Evolutionary conservation across 768 basidiomycete genomes (phyloP).

Genomic region (Galerina sulciceps): DNA sequence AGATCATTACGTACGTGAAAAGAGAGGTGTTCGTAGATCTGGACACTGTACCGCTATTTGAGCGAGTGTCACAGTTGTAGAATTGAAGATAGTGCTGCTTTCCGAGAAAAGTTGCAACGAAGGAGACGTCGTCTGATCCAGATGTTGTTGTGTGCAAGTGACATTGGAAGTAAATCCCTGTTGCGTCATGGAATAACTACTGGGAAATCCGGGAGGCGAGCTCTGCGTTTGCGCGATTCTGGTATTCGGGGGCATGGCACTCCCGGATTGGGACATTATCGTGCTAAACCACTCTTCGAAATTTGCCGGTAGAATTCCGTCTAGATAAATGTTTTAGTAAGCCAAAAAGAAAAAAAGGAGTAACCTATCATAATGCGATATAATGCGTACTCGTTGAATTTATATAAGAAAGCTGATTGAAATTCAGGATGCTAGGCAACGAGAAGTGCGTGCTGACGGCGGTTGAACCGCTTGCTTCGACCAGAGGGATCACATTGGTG

Average conservation of each 20-base stretch:
- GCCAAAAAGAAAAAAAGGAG: background rate
- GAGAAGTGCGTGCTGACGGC: conserved; percentile 16
- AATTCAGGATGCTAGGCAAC: conserved; percentile 26
- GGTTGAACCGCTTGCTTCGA: conserved; percentile 17
- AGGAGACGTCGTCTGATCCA: conserved; percentile 18
- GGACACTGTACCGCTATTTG: conserved; percentile 18
- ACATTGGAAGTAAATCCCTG: conserved; percentile 27
- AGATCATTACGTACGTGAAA: conserved; percentile 9
- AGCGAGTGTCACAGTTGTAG: conserved; percentile 15
- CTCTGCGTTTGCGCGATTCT: background rate
- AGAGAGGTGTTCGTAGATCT: background rate
- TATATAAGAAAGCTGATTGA: conserved; percentile 25
- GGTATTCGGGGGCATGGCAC: conserved; percentile 16
- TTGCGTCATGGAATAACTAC: conserved; percentile 21
- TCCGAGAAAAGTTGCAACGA: conserved; percentile 10
- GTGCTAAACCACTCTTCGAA: conserved; percentile 11
- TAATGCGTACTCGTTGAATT: conserved; percentile 21
- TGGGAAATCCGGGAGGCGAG: conserved; percentile 15
- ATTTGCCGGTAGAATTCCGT: conserved; percentile 14
- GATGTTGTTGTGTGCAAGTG: conserved; percentile 12
- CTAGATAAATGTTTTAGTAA: background rate
- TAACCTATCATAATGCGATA: background rate
- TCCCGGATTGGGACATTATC: conserved; percentile 10
- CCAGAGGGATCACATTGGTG: conserved; percentile 16
- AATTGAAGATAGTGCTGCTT: conserved; percentile 10